These are phyloP conservation scores for Yamadazyma dushanensis DNA, from an alignment of 1,139 yeast genomes.

Conservation along the genomic window DNA sequence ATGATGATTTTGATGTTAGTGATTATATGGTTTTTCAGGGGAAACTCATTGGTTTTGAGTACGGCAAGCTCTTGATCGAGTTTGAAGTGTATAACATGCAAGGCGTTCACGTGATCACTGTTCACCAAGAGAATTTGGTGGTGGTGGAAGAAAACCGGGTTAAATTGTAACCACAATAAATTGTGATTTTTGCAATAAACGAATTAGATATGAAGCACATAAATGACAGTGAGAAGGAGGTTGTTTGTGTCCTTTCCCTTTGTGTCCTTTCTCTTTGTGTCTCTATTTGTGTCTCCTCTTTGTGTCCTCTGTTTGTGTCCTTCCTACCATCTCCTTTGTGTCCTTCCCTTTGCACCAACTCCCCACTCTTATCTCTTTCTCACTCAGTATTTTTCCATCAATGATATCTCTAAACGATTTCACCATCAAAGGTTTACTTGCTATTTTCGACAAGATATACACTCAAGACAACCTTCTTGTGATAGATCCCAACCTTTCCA, in stretches of 20 bases:
- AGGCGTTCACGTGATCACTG: constrained; percentile 60
- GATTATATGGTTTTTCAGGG: constrained; percentile 57
- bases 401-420: constrained; percentile 16
- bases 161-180: neutral
- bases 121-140: constrained; percentile 41
- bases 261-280: too few species aligned
- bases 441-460: constrained; percentile 26
- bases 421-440: constrained; percentile 24
- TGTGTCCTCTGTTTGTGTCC: too few species aligned
- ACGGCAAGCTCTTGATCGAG: constrained; percentile 55
- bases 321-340: too few species aligned
- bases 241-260: too few species aligned
- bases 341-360: too few species aligned
- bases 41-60: constrained; percentile 51
- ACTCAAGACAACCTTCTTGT: constrained; percentile 47
- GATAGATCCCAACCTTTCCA: constrained; percentile 55
- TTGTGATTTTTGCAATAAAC: neutral
- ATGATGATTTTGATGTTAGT: constrained; percentile 49
- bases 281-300: too few species aligned
- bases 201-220: too few species aligned
- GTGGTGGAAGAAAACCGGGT: neutral
- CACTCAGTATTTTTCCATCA: neutral
- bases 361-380: neutral
- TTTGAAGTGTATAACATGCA: constrained; percentile 57
- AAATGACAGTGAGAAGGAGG: too few species aligned